A percentile compares a stretch with the other conserved stretches of the same genome.
phyloP scores from a whole-genome alignment of 495 filamentous ascomycete genomes.

The Extremus antarcticus region DNA sequence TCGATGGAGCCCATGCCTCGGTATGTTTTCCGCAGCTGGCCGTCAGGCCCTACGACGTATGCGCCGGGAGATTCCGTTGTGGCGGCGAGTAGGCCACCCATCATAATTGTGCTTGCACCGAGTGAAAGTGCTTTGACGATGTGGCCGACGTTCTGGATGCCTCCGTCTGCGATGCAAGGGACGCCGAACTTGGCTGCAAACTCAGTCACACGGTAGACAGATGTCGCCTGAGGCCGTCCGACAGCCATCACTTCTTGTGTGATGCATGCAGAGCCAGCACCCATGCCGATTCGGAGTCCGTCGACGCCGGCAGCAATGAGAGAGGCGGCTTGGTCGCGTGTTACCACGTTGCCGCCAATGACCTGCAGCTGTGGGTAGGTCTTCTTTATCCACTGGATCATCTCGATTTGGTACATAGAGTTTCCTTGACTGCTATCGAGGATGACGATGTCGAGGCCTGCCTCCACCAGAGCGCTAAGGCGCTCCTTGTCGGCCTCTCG shows the following conservation, averaged over 20 bases:
- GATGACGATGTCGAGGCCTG: conserved; percentile 89
- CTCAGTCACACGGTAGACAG: conserved; percentile 75
- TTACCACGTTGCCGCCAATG: conserved; percentile 97
- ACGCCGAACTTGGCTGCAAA: conserved; percentile 93
- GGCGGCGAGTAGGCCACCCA: conserved; percentile 94
- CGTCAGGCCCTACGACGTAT: conserved; percentile 89
- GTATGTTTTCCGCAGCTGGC: conserved; percentile 97
- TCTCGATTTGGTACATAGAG: conserved; percentile 91
- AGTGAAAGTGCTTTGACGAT: conserved; percentile 96
- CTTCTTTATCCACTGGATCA: conserved; percentile 91
- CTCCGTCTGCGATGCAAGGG: conserved; percentile 94
- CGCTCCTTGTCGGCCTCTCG: conserved; percentile 81
- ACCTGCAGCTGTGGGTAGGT: conserved; percentile 79
- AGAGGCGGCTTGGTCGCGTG: conserved; percentile 80
- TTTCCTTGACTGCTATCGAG: conserved; percentile 95
- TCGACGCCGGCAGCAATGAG: conserved; percentile 92
- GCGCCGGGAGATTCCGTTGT: conserved; percentile 96
- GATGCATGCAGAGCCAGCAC: conserved; percentile 93
- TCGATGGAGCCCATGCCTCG: conserved; percentile 97
- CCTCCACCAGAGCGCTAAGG: conserved; percentile 80
- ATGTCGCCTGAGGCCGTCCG: conserved; percentile 84
- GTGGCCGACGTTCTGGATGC: conserved; percentile 96
- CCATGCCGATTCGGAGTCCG: conserved; percentile 97
- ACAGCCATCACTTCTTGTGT: conserved; percentile 99
- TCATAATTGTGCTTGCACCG: conserved; percentile 95